phyloP scores from a whole-genome alignment of 23 red algal genomes.

The Gracilaria gracilis region DNA sequence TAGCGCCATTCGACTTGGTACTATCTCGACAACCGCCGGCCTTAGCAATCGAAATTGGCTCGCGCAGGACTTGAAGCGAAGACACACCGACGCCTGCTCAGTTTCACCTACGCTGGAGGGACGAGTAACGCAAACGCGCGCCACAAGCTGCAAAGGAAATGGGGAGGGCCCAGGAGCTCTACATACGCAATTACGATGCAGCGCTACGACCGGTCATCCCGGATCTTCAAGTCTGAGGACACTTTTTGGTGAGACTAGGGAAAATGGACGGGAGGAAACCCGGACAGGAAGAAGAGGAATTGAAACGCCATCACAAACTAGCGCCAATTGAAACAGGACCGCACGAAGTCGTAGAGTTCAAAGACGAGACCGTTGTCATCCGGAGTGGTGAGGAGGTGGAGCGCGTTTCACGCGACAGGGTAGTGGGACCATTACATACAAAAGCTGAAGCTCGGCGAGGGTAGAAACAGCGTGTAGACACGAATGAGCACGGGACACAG shows the following conservation, averaged over 20 bases:
- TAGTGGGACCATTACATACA: neutral
- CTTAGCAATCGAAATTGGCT: neutral
- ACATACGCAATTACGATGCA: neutral
- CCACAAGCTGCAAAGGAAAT: neutral
- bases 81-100: neutral
- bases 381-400: neutral
- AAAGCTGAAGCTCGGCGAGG: too few relatives aligned
- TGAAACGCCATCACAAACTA: neutral
- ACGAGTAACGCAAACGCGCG: neutral
- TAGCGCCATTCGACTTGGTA: neutral
- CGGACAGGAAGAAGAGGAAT: neutral
- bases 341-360: neutral
- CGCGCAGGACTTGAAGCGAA: neutral
- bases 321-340: neutral
- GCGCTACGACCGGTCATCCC: neutral
- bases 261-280: neutral
- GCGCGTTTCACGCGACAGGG: neutral
- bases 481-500: too few relatives aligned
- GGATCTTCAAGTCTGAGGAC: neutral
- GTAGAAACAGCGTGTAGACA: too few relatives aligned
- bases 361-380: neutral
- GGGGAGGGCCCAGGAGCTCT: neutral
- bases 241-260: neutral
- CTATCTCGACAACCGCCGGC: neutral
- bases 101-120: neutral